These are phyloP conservation scores for Aspergillus transmontanensis DNA, from an alignment of 2,329 filamentous ascomycete species.

Conservation along the genomic window DNA sequence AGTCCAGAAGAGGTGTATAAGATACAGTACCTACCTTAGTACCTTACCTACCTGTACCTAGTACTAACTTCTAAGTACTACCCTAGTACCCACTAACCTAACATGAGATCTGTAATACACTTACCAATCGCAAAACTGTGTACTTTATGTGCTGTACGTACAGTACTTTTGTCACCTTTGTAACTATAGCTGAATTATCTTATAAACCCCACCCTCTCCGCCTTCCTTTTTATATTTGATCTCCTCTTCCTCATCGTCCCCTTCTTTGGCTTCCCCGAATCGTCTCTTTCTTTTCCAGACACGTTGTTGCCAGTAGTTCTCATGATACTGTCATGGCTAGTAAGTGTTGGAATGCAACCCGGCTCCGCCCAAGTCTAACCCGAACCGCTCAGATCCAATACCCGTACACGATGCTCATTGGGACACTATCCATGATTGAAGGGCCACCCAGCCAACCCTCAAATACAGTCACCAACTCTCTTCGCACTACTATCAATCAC, in stretches of 20 bases:
- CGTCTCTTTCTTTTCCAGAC: neutral
- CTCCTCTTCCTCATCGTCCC: neutral
- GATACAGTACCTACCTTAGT: no score
- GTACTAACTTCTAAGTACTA: no score
- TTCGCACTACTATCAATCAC: neutral
- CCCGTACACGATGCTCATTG: neutral
- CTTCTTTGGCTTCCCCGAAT: neutral
- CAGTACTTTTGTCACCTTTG: no score
- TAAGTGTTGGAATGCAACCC: neutral
- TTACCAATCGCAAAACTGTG: no score
- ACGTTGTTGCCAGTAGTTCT: neutral
- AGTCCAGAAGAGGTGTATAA: no score
- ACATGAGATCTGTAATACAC: no score
- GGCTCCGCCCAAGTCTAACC: neutral
- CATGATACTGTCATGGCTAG: slow-evolving; percentile 2
- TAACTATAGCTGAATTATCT: neutral
- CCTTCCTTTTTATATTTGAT: neutral
- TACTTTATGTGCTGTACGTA: no score
- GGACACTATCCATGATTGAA: slow-evolving; percentile 1
- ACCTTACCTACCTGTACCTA: no score
- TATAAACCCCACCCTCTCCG: neutral
- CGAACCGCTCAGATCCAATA: neutral
- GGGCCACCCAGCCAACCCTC: neutral
- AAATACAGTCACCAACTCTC: neutral
- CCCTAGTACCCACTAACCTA: no score